Percentiles rank a stretch among this genome's conserved stretches.
phyloP scores from a whole-genome alignment of 73 alveolate genomes.

The Uronychia binucleata region DNA sequence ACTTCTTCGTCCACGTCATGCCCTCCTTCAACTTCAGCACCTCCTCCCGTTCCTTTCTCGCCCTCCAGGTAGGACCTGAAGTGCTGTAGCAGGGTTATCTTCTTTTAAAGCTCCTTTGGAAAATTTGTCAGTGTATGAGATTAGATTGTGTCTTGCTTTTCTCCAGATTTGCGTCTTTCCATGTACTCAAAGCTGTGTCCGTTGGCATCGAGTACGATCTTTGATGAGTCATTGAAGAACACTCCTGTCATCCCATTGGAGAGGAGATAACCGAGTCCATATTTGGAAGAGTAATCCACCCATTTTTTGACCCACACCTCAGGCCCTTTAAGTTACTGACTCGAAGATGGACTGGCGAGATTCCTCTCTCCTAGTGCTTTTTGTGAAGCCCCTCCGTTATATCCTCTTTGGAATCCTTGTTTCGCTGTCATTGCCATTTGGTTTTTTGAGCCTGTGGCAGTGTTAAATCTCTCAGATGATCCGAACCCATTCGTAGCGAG shows the following conservation, averaged over 20 bases:
- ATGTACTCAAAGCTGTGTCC: slow-evolving; percentile 79
- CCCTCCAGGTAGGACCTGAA: slow-evolving; percentile 52
- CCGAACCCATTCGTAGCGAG: not conserved
- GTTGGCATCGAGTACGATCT: slow-evolving; percentile 79
- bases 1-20: no score
- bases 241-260: slow-evolving; percentile 89
- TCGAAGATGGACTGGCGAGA: not conserved
- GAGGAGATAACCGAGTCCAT: slow-evolving; percentile 90
- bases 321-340: not conserved
- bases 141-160: slow-evolving; percentile 22
- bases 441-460: not conserved
- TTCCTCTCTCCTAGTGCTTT: not conserved
- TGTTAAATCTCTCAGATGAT: not conserved
- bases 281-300: slow-evolving; percentile 92
- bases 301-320: slow-evolving; percentile 82
- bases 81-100: slow-evolving; percentile 46
- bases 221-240: slow-evolving; percentile 86
- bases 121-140: slow-evolving; percentile 21
- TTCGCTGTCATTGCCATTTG: slow-evolving; percentile 10
- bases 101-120: slow-evolving; percentile 50
- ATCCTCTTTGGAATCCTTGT: not conserved
- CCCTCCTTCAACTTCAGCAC: no score
- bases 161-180: slow-evolving; percentile 67
- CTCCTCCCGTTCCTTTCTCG: slow-evolving; percentile 21
- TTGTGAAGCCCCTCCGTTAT: not conserved